Evolutionary conservation across 2,329 filamentous ascomycete species (phyloP).

Genomic region (Dryadomyces quercivorus): DNA sequence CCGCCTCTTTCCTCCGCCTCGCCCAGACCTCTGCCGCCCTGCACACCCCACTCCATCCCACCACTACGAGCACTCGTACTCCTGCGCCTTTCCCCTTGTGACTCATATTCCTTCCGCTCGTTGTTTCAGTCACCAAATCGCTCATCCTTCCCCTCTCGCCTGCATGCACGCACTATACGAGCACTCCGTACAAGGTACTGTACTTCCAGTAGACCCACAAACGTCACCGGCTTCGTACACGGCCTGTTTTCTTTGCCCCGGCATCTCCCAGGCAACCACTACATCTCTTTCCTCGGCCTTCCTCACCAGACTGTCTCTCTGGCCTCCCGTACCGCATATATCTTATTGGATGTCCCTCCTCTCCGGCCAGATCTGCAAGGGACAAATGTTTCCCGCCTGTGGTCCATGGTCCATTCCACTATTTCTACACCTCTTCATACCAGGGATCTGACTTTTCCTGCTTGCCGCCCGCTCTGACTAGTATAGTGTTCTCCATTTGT

Average conservation of each 20-base stretch:
- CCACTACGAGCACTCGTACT: no score
- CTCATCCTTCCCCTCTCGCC: not conserved
- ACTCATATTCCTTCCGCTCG: not conserved
- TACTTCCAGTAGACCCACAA: not conserved
- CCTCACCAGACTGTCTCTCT: not conserved
- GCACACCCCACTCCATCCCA: no score
- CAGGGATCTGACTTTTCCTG: not conserved
- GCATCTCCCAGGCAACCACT: constrained; percentile 8
- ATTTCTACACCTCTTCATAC: not conserved
- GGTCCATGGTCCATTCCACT: not conserved
- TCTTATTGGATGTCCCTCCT: not conserved
- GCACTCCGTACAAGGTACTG: not conserved
- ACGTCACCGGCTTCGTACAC: no score
- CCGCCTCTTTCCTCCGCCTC: not conserved
- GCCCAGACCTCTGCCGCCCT: no score
- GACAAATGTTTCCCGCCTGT: not conserved
- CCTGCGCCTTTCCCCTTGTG: not conserved
- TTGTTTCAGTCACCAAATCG: not conserved
- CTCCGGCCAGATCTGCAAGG: not conserved
- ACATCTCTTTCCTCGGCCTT: not conserved
- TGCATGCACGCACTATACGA: not conserved
- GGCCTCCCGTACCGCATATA: not conserved
- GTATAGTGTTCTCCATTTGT: not conserved
- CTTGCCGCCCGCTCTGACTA: not conserved
- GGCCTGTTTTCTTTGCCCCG: not conserved